These are phyloP conservation scores for Neurospora terricola DNA, from an alignment of 495 filamentous ascomycete genomes.

Conservation along the genomic window DNA sequence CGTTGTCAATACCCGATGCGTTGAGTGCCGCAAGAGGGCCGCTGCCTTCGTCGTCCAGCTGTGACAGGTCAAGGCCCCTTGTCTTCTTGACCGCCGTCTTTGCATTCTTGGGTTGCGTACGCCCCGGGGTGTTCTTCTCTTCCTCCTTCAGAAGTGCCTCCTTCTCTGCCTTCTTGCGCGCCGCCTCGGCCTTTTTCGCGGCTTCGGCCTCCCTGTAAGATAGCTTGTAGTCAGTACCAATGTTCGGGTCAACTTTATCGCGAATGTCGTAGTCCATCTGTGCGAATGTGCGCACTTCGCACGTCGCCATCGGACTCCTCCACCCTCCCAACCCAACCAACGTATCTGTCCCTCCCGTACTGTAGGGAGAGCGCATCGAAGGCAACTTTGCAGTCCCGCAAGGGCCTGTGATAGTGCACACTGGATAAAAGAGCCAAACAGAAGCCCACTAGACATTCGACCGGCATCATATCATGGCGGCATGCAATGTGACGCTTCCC, in stretches of 20 bases:
- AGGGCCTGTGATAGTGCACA: neutral
- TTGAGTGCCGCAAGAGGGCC: constrained; percentile 47
- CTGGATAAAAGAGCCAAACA: neutral
- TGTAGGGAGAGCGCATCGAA: neutral
- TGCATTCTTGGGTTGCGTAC: constrained; percentile 48
- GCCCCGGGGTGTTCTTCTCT: constrained; percentile 57
- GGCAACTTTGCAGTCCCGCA: neutral
- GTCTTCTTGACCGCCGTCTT: constrained; percentile 60
- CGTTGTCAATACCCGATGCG: constrained; percentile 83
- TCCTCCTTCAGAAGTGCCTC: constrained; percentile 78
- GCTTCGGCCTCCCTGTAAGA: constrained; percentile 64
- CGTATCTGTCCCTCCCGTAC: neutral
- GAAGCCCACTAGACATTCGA: neutral
- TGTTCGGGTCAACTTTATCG: neutral
- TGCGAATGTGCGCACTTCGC: neutral
- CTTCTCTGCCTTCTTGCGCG: constrained; percentile 79
- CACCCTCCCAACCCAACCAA: neutral
- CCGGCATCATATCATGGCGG: neutral
- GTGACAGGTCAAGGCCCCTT: constrained; percentile 57
- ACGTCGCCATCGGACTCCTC: neutral
- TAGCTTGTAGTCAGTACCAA: neutral
- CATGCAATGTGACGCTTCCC: neutral
- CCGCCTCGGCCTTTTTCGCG: constrained; percentile 74
- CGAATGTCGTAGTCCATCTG: neutral
- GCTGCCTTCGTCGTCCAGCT: constrained; percentile 48